Evolutionary conservation across 139 green algal species (phyloP), one percentile per base, ranked within the genome.

Genomic region (Limnomonas spitsbergensis): DNA sequence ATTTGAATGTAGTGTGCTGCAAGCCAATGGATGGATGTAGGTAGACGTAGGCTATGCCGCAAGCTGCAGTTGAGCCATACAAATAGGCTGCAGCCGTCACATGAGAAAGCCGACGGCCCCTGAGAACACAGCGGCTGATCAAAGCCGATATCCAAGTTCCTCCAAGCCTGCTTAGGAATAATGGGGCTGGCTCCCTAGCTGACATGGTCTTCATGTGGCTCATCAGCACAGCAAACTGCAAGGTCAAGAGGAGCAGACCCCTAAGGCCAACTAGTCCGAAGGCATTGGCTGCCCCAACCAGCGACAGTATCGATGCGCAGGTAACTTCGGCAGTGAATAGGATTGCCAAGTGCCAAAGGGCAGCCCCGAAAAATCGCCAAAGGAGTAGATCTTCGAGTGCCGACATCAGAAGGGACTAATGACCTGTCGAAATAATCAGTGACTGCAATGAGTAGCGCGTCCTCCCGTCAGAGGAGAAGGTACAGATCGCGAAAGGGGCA

Each of bases 211-310:
- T 27, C 0, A 54, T 36, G 6, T 85, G 80, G 1, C 67, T 70
- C 0, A 85, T 26, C 2, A 85, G 69, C 2, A 79, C 40, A 26
- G 7, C 36, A 1, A 77, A 6, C 73, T 85, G 80, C 7, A 85
- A 38, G 0, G 31, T 6, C 35, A 76, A 78, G 0, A 84, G 38
- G 3, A 80, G 36, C 14, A 80, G 47, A 34, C 79, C 38, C 27
- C 39, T 4, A 24, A 6, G 3, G 29, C 38, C 3, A 3, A 74
- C 7, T 47, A 74, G 39, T 27, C 20, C 32, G 24, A 42, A 54
- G 3, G 69, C 35, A 32, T 3, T 37, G 14, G 35, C 7, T 20
- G 9, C 14, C 24, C 9, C 36, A 34, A 52, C 2, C 2, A 37
- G 69, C 7, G 69, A 52, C 24, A 76, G 69, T n/a, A 52, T 31